Base-by-base conservation (phyloP, 495 filamentous ascomycete species). In the Aspergillus wentii region DNA sequence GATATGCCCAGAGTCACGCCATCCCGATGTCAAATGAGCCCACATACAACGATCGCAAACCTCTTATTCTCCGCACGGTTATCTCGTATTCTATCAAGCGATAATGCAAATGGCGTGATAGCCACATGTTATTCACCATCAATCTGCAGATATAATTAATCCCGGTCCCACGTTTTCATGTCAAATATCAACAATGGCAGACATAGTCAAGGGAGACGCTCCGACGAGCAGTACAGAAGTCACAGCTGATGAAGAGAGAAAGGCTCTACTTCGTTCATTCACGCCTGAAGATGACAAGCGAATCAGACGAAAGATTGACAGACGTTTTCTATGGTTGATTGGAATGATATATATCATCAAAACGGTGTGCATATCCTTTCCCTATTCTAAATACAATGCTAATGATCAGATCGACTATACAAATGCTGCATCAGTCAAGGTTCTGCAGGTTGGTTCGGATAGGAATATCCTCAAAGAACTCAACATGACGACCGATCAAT, bases 311-410 rank as follows among this genome's bases (percentile, higher is more conserved):
- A 64, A 64, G 34, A 50, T 64, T 2, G 53, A 64, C 30, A 14
- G 43, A 11, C 47, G 52, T 17, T 60, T 64, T 35, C 30, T 60
- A 0, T 33, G 47, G 11, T 37, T 64, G 10, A 61, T 57, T 15
- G 52, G 55, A 2, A 20, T 59, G 20, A 58, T 64, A 41, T 64
- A 61, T 35, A 30, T 64, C 15, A 48, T 58, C 47, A 64, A 61
- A 39, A 57, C 54, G 19, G 51, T 45, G 33, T 2, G 33, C 16
- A 17, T 9, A 1, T 34, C 3, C n/a, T n/a, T n/a, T n/a, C n/a
- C n/a, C n/a, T n/a, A n/a, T n/a, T n/a, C n/a, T n/a, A n/a, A n/a
- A n/a, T n/a, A n/a, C n/a, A n/a, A n/a, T n/a, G n/a, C n/a, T n/a
- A n/a, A n/a, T n/a, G n/a, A 8, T 52, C 28, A 54, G 56, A 57